A percentile compares a stretch with the other conserved stretches of the same genome.
Conservation (phyloP, 352 stramenopile genomes). For the Globisporangium canariense region DNA sequence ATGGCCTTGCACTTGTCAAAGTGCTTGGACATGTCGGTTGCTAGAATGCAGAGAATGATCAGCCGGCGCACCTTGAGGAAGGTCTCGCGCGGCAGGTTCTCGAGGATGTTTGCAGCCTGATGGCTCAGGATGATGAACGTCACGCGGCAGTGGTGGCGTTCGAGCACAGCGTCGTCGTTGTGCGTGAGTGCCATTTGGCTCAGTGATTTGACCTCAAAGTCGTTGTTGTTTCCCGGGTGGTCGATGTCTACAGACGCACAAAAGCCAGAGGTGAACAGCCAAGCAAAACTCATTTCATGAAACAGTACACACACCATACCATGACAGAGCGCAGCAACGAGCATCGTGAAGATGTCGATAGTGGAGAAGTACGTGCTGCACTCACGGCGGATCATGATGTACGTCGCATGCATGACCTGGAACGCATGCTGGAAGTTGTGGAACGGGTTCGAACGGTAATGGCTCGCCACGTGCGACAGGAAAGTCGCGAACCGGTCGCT, state of each 20-base stretch:
- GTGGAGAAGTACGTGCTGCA: slow-evolving; percentile 40
- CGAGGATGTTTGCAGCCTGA: slow-evolving; percentile 55
- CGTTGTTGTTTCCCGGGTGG: slow-evolving; percentile 80
- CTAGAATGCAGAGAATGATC: slow-evolving; percentile 65
- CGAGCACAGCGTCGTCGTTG: slow-evolving; percentile 78
- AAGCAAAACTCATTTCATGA: neutral
- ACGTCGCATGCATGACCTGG: slow-evolving; percentile 57
- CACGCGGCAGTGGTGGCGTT: slow-evolving; percentile 76
- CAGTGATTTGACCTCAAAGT: slow-evolving; percentile 72
- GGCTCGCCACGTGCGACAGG: slow-evolving; percentile 45
- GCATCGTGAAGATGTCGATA: slow-evolving; percentile 52
- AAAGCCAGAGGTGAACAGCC: neutral
- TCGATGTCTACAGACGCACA: slow-evolving; percentile 48
- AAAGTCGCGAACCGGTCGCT: slow-evolving; percentile 56
- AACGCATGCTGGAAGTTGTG: slow-evolving; percentile 80
- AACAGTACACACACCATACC: neutral
- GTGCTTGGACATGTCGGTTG: slow-evolving; percentile 76
- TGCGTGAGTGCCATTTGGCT: slow-evolving; percentile 77
- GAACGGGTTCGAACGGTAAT: slow-evolving; percentile 68
- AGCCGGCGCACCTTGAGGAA: slow-evolving; percentile 52
- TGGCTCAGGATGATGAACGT: slow-evolving; percentile 70
- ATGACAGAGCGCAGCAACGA: slow-evolving; percentile 23
- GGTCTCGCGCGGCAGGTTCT: slow-evolving; percentile 37
- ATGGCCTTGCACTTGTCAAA: slow-evolving; percentile 67
- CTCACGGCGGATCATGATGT: slow-evolving; percentile 40